phyloP scores from a whole-genome alignment of 768 basidiomycete genomes.

The Termitomyces sp. region DNA sequence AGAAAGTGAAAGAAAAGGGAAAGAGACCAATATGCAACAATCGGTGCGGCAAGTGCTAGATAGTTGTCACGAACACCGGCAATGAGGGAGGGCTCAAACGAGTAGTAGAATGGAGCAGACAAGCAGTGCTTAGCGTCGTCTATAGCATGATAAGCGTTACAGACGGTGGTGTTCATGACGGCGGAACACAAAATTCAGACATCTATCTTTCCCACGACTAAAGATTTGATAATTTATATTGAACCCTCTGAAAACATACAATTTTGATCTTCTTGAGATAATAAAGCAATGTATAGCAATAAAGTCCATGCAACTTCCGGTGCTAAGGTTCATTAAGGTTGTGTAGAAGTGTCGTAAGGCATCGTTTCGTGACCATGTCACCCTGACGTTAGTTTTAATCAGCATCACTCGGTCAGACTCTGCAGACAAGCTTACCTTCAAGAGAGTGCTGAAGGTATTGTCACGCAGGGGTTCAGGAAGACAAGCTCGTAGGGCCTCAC shows the following conservation, averaged over 20 bases:
- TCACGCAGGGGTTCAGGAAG: conserved; percentile 93
- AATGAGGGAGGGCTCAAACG: conserved; percentile 39
- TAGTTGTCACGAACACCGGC: conserved; percentile 61
- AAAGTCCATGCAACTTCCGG: conserved; percentile 13
- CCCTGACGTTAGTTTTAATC: conserved; percentile 44
- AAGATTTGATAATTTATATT: conserved; percentile 8
- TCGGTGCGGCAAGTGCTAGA: conserved; percentile 67
- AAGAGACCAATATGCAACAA: conserved; percentile 80
- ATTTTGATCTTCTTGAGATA: conserved; percentile 7
- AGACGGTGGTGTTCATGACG: conserved; percentile 33
- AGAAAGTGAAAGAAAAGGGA: conserved; percentile 79
- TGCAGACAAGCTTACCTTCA: conserved; percentile 62
- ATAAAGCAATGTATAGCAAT: conserved; percentile 15
- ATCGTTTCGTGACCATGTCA: conserved; percentile 97
- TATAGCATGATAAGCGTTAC: conserved; percentile 17
- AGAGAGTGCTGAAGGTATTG: conserved; percentile 83
- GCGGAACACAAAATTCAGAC: conserved; percentile 6
- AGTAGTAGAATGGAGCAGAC: conserved; percentile 53
- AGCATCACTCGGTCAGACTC: conserved; percentile 5
- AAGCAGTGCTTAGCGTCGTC: conserved; percentile 24
- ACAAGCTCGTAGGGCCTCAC: conserved; percentile 93
- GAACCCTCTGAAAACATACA: conserved; percentile 5
- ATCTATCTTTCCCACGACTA: conserved; percentile 9
- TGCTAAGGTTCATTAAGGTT: conserved; percentile 72
- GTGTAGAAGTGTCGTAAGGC: conserved; percentile 83